Evolutionary conservation across 78 protist species (phyloP), one percentile per base, ranked within the genome.

Genomic region (Dictyostelium firmibasis): DNA sequence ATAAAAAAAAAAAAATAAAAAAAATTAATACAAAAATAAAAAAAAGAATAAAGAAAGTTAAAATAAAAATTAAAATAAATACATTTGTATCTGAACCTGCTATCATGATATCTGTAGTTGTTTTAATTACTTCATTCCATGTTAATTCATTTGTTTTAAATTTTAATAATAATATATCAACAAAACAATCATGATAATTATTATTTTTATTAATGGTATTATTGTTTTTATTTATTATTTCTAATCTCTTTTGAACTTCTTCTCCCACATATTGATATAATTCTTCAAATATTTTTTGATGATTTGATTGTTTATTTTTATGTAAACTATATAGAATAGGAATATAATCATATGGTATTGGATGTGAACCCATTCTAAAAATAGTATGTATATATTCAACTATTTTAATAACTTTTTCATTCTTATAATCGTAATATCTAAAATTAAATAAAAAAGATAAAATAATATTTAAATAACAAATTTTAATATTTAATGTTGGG

Each of bases 381-480:
- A 74, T 74, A 8, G 0, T 35, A 74, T 74, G 81, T 27, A 67
- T 67, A 67, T 67, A 3, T 11, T 67, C 75, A 3, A 74, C 81
- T 9, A 74, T 14, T 31, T 35, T 11, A 74, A 27, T 74, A 0
- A 31, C 81, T 6, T 27, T 35, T 74, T 74, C 50, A 74, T 33
- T 23, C 2, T 35, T 35, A 31, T 74, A 74, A 35, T 74, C 25
- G 16, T 74, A 4, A 74, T 5, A 74, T 16, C 13, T 74, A 74
- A 35, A 74, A 74, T 74, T 35, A 31, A 74, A 74, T 74, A 74
- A 74, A 74, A 74, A 74, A 14, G 25, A 74, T 18, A 74, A 5
- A 6, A 74, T 74, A 35, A 74, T 74, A 74, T 74, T 74, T 35
- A 74, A 31, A 74, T 35, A 74, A 74, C 81, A 74, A 16, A 74